Conservation (phyloP, 2,329 filamentous ascomycete species). For the Lasiodiplodia gonubiensis region DNA sequence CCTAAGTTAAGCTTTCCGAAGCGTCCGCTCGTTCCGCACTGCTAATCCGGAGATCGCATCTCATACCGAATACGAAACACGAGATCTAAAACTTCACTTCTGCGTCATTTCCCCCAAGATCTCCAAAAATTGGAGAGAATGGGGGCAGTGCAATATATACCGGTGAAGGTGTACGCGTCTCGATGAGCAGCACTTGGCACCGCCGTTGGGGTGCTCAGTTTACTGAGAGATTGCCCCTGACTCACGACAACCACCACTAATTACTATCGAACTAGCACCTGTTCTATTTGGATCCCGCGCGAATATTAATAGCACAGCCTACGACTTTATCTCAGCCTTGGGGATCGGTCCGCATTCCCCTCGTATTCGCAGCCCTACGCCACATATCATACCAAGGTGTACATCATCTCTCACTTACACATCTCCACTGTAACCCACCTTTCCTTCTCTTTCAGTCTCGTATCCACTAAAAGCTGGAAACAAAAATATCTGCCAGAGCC, state of each 20-base stretch:
- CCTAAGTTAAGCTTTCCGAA: conserved; percentile 14
- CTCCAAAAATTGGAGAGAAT: background rate
- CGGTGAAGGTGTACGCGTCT: background rate
- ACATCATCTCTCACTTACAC: background rate
- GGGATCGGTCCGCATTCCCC: too few species aligned
- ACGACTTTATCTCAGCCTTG: too few species aligned
- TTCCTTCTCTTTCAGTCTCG: background rate
- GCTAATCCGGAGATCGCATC: background rate
- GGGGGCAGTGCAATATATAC: background rate
- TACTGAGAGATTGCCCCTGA: background rate
- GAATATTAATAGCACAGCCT: too few species aligned
- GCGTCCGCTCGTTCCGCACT: conserved; percentile 11
- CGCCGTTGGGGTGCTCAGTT: background rate
- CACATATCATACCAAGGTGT: background rate
- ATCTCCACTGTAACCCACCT: background rate
- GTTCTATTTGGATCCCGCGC: too few species aligned
- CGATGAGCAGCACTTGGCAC: background rate
- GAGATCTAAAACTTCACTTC: background rate
- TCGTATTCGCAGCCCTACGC: background rate
- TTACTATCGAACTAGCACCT: too few species aligned
- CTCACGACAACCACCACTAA: too few species aligned
- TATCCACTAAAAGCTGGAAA: background rate
- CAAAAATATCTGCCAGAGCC: background rate
- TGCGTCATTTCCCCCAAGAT: background rate
- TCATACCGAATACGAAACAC: conserved; percentile 18